Percentiles rank a stretch among this genome's conserved stretches.
Conservation (phyloP, 805 yeast genomes). For the Lachancea kluyveri region DNA sequence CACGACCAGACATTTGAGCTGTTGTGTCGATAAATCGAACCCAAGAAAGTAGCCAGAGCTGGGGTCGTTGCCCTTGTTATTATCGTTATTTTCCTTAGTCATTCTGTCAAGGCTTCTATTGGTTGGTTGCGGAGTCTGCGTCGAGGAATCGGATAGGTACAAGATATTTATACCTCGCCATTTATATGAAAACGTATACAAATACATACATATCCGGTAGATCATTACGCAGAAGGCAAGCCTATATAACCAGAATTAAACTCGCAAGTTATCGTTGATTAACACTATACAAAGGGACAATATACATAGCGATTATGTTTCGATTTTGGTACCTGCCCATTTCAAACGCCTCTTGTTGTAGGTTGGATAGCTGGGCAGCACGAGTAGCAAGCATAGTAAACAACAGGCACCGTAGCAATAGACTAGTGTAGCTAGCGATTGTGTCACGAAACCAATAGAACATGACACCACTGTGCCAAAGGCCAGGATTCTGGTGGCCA, state of each 20-base stretch:
- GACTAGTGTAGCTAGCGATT: conserved; percentile 37
- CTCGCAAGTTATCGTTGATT: too few species aligned
- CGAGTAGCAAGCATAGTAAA: conserved; percentile 31
- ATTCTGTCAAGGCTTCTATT: too few species aligned
- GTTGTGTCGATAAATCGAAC: conserved; percentile 86
- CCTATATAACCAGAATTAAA: too few species aligned
- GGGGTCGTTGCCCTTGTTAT: conserved; percentile 7
- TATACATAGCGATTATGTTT: background rate
- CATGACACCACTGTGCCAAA: conserved; percentile 34
- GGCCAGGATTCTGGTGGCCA: conserved; percentile 14
- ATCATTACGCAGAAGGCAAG: too few species aligned
- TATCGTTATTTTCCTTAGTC: background rate
- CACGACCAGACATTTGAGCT: conserved; percentile 68
- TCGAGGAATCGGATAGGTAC: too few species aligned
- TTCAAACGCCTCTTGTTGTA: conserved; percentile 44
- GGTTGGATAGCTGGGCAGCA: conserved; percentile 53
- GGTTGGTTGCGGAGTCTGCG: too few species aligned
- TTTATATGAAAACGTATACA: too few species aligned
- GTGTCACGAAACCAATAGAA: conserved; percentile 42
- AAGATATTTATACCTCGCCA: too few species aligned
- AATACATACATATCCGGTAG: too few species aligned
- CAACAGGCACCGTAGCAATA: conserved; percentile 35
- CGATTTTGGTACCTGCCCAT: conserved; percentile 37
- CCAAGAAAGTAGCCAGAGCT: conserved; percentile 48
- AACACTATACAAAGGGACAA: too few species aligned